A percentile compares a stretch with the other conserved stretches of the same genome.
phyloP scores from a whole-genome alignment of 1,139 yeast species.

The Geotrichum bryndzae region DNA sequence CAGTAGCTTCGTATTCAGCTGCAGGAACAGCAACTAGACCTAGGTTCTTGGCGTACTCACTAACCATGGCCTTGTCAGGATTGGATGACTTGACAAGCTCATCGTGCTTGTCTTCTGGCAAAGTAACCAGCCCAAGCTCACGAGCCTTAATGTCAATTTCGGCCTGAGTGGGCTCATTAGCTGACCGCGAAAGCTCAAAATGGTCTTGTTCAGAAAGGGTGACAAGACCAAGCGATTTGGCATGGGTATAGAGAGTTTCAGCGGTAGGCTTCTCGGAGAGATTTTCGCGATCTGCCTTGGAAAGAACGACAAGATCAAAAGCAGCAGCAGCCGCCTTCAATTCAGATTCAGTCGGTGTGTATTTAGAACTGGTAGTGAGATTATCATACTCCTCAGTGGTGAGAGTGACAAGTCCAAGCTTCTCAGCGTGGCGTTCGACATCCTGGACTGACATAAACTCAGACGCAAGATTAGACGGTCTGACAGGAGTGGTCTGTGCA shows the following conservation, averaged over 20 bases:
- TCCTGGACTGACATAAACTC: constrained; percentile 37
- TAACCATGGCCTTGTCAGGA: constrained; percentile 17
- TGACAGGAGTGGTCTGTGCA: constrained; percentile 5
- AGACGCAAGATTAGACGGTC: constrained; percentile 22
- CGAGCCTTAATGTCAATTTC: constrained; percentile 17
- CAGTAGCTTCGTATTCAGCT: constrained; percentile 14
- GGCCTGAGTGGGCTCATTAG: constrained; percentile 20
- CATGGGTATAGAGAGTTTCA: constrained; percentile 12
- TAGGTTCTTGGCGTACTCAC: constrained; percentile 23
- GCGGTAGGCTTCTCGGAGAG: neutral
- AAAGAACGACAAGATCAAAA: constrained; percentile 7
- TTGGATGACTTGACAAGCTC: constrained; percentile 13
- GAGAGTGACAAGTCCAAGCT: constrained; percentile 45
- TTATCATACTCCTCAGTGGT: constrained; percentile 43
- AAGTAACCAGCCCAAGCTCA: constrained; percentile 10
- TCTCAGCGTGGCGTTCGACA: constrained; percentile 46
- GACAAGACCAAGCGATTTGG: constrained; percentile 35
- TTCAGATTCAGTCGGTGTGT: constrained; percentile 22
- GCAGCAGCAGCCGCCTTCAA: constrained; percentile 13
- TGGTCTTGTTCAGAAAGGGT: constrained; percentile 37
- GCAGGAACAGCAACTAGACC: constrained; percentile 36
- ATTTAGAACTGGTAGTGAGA: constrained; percentile 18
- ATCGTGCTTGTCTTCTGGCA: constrained; percentile 1
- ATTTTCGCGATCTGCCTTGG: constrained; percentile 1
- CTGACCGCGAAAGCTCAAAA: constrained; percentile 19